Percentiles rank a stretch among this genome's conserved stretches.
These are phyloP conservation scores for Stropharia rugosoannulata DNA, from an alignment of 768 basidiomycete species.

Conservation along the genomic window DNA sequence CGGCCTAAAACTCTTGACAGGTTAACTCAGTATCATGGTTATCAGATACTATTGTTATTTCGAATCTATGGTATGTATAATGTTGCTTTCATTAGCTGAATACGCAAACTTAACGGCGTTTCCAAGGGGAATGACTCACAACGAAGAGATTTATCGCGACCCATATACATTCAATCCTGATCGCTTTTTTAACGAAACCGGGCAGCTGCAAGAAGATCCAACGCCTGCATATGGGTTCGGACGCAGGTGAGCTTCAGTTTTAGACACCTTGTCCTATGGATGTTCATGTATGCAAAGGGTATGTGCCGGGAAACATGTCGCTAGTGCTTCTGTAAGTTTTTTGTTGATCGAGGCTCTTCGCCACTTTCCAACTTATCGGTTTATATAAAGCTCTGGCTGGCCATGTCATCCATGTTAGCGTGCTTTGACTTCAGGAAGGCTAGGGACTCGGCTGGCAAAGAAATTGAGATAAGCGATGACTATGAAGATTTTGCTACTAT, in stretches of 20 bases:
- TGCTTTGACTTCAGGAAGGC: not conserved
- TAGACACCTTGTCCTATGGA: not conserved
- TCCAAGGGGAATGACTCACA: conserved; percentile 8
- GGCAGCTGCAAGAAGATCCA: not conserved
- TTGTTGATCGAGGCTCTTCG: not conserved
- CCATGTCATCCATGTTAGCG: not conserved
- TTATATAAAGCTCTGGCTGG: not conserved
- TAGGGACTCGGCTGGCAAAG: not conserved
- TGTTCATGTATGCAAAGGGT: not conserved
- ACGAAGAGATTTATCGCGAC: conserved; percentile 5
- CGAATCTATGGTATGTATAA: conserved; percentile 8
- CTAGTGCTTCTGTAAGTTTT: conserved; percentile 1
- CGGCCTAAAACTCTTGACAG: no score
- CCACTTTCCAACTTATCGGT: not conserved
- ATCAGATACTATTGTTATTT: not conserved
- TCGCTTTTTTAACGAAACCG: conserved; percentile 1
- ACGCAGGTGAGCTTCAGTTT: not conserved
- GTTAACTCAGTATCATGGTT: no score
- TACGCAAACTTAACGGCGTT: no score
- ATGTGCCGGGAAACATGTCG: not conserved
- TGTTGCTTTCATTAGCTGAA: not conserved
- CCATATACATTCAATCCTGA: conserved; percentile 5
- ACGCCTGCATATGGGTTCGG: conserved; percentile 2
- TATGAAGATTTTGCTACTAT: conserved; percentile 1
- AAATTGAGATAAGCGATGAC: not conserved